Evolutionary conservation across 2,329 filamentous ascomycete species (phyloP).

Genomic region (Alternaria arbusti): DNA sequence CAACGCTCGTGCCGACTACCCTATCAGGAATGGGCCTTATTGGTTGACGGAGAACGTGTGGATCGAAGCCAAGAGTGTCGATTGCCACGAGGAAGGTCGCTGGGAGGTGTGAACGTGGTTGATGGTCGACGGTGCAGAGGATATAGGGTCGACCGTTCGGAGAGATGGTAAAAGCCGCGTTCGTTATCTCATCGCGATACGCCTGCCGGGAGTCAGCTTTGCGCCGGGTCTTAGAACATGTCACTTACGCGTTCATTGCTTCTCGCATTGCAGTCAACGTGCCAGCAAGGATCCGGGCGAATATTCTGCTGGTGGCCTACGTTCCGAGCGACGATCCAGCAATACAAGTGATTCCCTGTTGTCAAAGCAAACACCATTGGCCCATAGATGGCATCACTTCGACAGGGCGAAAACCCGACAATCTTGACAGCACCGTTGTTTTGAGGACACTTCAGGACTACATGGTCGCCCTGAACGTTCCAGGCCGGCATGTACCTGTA

Average conservation of each 20-base stretch:
- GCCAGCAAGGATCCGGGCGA: slow-evolving; percentile 9
- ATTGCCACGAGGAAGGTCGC: slow-evolving; percentile 27
- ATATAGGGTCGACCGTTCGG: slow-evolving; percentile 21
- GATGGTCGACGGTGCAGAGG: slow-evolving; percentile 26
- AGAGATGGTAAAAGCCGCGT: slow-evolving; percentile 19
- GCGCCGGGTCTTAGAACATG: neutral
- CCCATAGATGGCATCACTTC: neutral
- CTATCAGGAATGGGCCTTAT: slow-evolving; percentile 15
- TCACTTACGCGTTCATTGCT: slow-evolving; percentile 18
- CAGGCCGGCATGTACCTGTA: slow-evolving; percentile 17
- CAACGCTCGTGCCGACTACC: slow-evolving; percentile 11
- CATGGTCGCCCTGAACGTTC: slow-evolving; percentile 10
- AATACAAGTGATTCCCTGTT: slow-evolving; percentile 22
- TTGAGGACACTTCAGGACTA: slow-evolving; percentile 16
- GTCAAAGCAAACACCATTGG: slow-evolving; percentile 24
- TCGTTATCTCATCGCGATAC: slow-evolving; percentile 21
- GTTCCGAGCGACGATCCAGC: slow-evolving; percentile 17
- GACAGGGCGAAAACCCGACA: slow-evolving; percentile 23
- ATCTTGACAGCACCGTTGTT: slow-evolving; percentile 21
- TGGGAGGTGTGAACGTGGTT: slow-evolving; percentile 18
- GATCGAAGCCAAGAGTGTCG: slow-evolving; percentile 1
- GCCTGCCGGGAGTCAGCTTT: slow-evolving; percentile 15
- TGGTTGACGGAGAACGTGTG: neutral
- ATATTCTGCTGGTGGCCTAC: neutral
- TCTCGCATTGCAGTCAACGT: slow-evolving; percentile 13